These are phyloP conservation scores for Trichoderma asperellum DNA, from an alignment of 2,329 filamentous ascomycete species.

Conservation along the genomic window DNA sequence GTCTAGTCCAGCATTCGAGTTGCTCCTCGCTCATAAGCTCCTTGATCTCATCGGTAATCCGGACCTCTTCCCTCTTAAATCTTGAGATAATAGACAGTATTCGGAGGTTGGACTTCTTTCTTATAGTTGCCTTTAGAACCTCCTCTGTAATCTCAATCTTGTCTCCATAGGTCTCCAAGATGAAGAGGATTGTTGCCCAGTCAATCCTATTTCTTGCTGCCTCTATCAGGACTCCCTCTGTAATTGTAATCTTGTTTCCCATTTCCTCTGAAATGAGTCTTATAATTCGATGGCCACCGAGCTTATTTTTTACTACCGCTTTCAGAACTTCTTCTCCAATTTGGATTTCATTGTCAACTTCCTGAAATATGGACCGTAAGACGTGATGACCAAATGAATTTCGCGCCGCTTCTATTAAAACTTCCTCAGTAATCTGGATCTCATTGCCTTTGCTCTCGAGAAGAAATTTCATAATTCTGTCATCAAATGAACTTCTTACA, in stretches of 20 bases:
- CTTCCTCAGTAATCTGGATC: not conserved
- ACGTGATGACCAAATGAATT: rapidly evolving
- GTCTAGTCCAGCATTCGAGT: too few relatives aligned
- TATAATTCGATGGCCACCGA: too few relatives aligned
- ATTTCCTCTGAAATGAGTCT: too few relatives aligned
- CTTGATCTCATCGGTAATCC: not conserved
- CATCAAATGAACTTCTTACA: not conserved
- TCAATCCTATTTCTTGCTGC: too few relatives aligned
- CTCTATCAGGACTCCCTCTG: too few relatives aligned
- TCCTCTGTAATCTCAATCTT: too few relatives aligned
- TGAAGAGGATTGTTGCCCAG: too few relatives aligned
- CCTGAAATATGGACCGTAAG: rapidly evolving
- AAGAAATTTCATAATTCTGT: not conserved
- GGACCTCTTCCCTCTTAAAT: not conserved
- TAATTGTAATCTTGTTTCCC: too few relatives aligned
- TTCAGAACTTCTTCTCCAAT: not conserved
- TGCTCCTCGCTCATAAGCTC: too few relatives aligned
- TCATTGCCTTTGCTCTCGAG: not conserved
- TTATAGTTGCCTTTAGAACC: too few relatives aligned
- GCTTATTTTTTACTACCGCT: not conserved
- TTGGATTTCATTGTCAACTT: not conserved
- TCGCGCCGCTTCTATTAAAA: not conserved
- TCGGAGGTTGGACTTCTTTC: too few relatives aligned
- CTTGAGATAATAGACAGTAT: not conserved
- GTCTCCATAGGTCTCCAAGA: too few relatives aligned